Evolutionary conservation across 768 basidiomycete species (phyloP).

Genomic region (Termitomyces sp.): DNA sequence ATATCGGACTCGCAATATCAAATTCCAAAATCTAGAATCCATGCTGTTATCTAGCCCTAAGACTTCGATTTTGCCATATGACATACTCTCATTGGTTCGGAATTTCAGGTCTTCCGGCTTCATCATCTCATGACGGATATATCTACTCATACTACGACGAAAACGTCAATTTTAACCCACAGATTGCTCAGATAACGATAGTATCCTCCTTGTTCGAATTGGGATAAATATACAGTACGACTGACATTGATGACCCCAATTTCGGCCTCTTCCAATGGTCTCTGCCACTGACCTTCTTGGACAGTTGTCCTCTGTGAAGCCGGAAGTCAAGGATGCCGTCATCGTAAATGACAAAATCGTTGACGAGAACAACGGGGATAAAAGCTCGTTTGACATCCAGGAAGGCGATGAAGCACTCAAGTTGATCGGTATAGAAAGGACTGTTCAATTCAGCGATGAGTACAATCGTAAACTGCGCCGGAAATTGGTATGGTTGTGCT

Average conservation of each 20-base stretch:
- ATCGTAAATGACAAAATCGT: slow-evolving; percentile 21
- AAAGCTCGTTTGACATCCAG: slow-evolving; percentile 25
- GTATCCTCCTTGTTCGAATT: background rate
- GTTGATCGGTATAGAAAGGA: slow-evolving; percentile 50
- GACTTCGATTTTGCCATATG: background rate
- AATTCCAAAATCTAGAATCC: background rate
- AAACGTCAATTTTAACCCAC: background rate
- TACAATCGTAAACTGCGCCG: slow-evolving; percentile 50
- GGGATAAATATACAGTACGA: background rate
- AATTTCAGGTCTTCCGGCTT: background rate
- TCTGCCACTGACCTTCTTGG: background rate
- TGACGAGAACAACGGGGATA: slow-evolving; percentile 24
- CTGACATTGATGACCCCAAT: background rate
- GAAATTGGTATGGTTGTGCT: slow-evolving; percentile 42
- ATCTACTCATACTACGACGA: background rate
- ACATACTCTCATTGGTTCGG: background rate
- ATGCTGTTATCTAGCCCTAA: too few relatives aligned
- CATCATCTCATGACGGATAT: background rate
- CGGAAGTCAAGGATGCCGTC: background rate
- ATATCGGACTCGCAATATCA: slow-evolving; percentile 6
- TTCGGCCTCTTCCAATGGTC: background rate
- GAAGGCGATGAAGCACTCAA: slow-evolving; percentile 57
- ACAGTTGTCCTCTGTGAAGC: background rate
- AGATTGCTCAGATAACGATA: background rate
- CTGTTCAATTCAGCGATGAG: slow-evolving; percentile 51